Base-by-base conservation (phyloP, 2,329 filamentous ascomycete species). In the Chrysosporium queenslandicum region DNA sequence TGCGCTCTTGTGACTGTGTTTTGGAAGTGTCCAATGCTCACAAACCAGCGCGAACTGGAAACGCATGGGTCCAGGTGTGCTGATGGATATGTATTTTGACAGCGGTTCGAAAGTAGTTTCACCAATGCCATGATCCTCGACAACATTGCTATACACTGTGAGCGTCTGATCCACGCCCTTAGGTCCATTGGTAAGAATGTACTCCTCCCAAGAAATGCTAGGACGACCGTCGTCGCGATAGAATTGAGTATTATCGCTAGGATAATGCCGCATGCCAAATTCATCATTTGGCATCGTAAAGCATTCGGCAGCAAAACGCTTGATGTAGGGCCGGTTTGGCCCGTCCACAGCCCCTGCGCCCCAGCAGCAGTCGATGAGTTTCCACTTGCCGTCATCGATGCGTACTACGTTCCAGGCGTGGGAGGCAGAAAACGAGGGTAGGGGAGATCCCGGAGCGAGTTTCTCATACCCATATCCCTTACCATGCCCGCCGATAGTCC, bases 361-460 rank as follows among this genome's bases (percentile, higher is more conserved):
- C 92, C 92, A 98, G 65, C 91, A 97, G 0, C 85, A 70, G 63
- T 98, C 92, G 46, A 97, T 71, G 1, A 97, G 77, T 68, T 96
- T 95, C 91, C 91, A 97, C 58, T 82, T 79, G 1, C 87, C 87
- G 23, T 82, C 79, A 61, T 97, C 91, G 54, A 97, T 88, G 48
- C 81, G 78, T 5, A 96, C 87, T 0, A 86, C 90, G 63, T 95
- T 96, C 92, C 92, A 96, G 0, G 92, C 91, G 67, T 97, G 91
- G 1, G 80, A 75, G 0, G 78, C 71, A 49, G 82, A 72, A 18
- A 76, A 77, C 0, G 80, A 77, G 1, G 90, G 90, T 0, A 85
- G 66, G 0, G 78, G 72, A 49, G 85, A 75, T 2, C 85, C 86
- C 0, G 81, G 77, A 36, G 75, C 72, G 6, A 89, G 69, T 0